Base-by-base conservation (phyloP, 2,329 filamentous ascomycete genomes). In the Xylaria sp. region DNA sequence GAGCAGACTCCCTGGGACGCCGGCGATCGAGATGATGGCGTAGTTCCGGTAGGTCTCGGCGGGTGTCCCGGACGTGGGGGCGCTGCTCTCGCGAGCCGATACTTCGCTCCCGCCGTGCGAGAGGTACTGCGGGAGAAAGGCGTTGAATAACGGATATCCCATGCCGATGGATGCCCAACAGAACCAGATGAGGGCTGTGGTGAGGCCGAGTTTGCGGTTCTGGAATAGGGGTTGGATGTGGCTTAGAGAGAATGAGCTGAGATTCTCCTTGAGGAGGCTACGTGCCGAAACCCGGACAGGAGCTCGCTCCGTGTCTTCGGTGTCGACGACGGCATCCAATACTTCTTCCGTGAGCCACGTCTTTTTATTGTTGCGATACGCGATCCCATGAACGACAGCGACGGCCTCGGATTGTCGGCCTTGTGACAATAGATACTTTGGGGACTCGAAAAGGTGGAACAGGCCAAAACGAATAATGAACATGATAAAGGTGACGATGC, bases 81-180 rank as follows among this genome's bases (percentile, higher is more conserved):
- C 34, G 53, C 13, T 70, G 3, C 72, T 70, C 23, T 70, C 76
- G 13, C 69, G 71, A 39, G 80, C 78, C 56, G 78, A 76, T 20
- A 78, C 77, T 13, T 80, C 76, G 30, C 80, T 79, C 10, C 80
- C 80, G 30, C 87, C 85, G 64, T 89, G 86, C 28, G 89, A 87
- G 67, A 97, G 87, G 76, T 96, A 96, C 73, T 96, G 92, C 0
- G 93, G 93, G n/a, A 97, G 85, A 80, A 97, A 97, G 60, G 92
- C 91, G 79, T 96, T 96, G 86, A 95, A 97, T 1, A 97, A 86
- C 0, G 93, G 93, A 76, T 95, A 97, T 2, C 90, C 93, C 88
- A 97, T 91, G 67, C 93, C 93, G 72, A 97, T 94, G 15, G 88
- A 90, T 0, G 90, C 85, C 93, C 93, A 97, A 77, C 89, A 90